Evolutionary conservation across 129 eudicot species (phyloP), one percentile per base, ranked within the genome.

Genomic region (Escallonia rubra): DNA sequence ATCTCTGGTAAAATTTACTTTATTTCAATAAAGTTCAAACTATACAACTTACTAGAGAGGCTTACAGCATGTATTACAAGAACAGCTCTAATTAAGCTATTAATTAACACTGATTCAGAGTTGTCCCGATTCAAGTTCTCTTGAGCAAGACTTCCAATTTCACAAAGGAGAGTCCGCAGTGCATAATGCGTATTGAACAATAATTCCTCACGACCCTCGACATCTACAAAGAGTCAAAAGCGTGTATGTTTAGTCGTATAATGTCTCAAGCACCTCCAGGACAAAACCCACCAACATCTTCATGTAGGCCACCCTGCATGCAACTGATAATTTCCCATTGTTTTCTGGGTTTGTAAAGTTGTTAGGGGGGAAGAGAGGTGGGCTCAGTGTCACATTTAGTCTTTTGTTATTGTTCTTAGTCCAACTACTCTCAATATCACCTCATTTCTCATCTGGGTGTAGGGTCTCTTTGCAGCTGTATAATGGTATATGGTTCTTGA

Each of bases 201-300:
- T 10, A 1, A 47, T 47, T 47, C 7, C 51, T 47, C 1, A 0
- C 51, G 51, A 47, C 51, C 51, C 51, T 47, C 10, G 1, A 2
- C 7, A 5, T 47, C 10, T 47, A 47, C 34, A 23, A 23, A 1
- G 10, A 47, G 51, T 10, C 0, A 23, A 23, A 23, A 58, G 42
- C 10, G 23, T 42, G 58, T 41, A 8, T 38, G n/a, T 10, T 66
- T 16, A 46, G 71, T 68, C 61, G 66, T 64, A 77, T 64, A 51
- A 40, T 9, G 61, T 43, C 69, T 73, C 64, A 54, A 80, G 80
- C 78, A 80, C 79, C 68, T 54, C 41, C 50, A 65, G 74, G 83
- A 81, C 83, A 84, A 78, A 72, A 68, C 51, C 79, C 87, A 83
- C 81, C 74, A 68, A 56, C 68, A 69, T 77, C 65, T 65, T 68